Evolutionary conservation across 257 asterid species (phyloP).

Genomic region (Capsicum rhomboideum): DNA sequence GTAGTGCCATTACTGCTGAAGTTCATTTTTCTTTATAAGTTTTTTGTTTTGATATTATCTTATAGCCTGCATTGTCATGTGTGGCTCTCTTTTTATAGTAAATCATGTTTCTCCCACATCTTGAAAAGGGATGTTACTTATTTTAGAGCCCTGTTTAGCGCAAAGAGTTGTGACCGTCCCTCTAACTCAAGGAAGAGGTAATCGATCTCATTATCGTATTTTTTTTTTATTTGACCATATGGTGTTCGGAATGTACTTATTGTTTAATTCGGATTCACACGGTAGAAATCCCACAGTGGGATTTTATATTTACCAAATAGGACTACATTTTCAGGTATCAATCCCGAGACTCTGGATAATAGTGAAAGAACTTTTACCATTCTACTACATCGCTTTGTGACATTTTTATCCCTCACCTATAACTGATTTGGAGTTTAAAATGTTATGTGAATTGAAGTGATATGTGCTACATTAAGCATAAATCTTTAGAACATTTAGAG

Average conservation of each 20-base stretch:
- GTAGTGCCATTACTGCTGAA: no score
- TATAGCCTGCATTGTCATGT: no score
- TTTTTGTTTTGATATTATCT: no score
- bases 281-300: not conserved
- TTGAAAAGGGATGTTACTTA: no score
- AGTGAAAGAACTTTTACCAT: no score
- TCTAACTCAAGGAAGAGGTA: not conserved
- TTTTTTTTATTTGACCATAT: not conserved
- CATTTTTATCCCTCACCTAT: not conserved
- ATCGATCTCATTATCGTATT: not conserved
- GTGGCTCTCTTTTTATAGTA: no score
- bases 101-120: no score
- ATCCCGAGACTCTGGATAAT: not conserved
- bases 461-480: not conserved
- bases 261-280: not conserved
- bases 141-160: no score
- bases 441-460: not conserved
- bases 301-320: not conserved
- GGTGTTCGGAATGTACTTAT: not conserved
- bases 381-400: no score
- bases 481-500: not conserved
- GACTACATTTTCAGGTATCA: not conserved
- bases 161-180: not conserved
- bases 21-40: no score
- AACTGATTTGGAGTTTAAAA: not conserved